A percentile compares a stretch with the other conserved stretches of the same genome.
phyloP scores from a whole-genome alignment of 305 asterid genomes.

The Fraxinus dipetala region DNA sequence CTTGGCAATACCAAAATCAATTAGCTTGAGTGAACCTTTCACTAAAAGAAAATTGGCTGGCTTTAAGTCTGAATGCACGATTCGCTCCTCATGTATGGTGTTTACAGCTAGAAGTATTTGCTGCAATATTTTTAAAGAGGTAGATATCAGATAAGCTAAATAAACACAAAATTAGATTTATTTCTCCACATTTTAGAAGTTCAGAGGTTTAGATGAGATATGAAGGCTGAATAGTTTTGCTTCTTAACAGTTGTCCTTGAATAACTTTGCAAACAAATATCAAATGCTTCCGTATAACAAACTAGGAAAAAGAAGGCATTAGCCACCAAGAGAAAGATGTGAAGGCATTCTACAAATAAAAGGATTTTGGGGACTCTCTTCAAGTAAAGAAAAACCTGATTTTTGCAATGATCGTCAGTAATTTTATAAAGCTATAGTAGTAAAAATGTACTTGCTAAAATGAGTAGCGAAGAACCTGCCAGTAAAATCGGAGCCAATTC shows the following conservation, averaged over 20 bases:
- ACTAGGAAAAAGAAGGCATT: neutral
- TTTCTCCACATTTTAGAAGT: slow-evolving; percentile 2
- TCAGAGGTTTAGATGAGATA: neutral
- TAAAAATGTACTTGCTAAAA: slow-evolving; percentile 17
- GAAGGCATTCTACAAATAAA: neutral
- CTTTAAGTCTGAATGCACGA: slow-evolving; percentile 96
- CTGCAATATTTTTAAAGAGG: slow-evolving; percentile 45
- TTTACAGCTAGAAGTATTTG: slow-evolving; percentile 93
- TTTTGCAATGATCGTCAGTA: neutral
- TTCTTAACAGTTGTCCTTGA: neutral
- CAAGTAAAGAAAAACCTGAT: neutral
- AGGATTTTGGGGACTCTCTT: neutral
- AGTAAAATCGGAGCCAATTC: slow-evolving; percentile 97
- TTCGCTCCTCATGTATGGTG: slow-evolving; percentile 94
- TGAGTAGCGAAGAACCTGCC: slow-evolving; percentile 66
- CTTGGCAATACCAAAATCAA: slow-evolving; percentile 98
- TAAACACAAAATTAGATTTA: neutral
- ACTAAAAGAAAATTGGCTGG: slow-evolving; percentile 99
- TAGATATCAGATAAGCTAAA: slow-evolving; percentile 20
- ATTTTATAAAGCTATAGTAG: slow-evolving; percentile 16
- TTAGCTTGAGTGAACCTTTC: slow-evolving; percentile 88
- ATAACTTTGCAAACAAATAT: neutral
- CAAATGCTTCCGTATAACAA: neutral
- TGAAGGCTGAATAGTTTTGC: neutral
- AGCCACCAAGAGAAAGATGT: neutral